Conservation (phyloP, 2,329 filamentous ascomycete genomes). For the Biscogniauxia marginata region DNA sequence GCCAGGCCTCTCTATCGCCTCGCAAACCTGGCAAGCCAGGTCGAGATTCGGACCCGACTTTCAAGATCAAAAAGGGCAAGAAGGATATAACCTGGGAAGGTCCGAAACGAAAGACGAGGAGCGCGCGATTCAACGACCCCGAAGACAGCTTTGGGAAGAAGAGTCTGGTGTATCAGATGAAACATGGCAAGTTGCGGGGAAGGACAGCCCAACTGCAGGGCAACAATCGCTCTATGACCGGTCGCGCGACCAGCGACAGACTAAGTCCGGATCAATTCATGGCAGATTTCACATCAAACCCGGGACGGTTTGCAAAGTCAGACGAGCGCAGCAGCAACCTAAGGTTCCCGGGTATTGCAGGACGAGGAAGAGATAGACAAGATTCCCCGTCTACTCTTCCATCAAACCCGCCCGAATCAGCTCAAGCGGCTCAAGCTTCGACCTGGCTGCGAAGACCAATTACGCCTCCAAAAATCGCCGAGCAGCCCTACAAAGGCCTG, state of each 20-base stretch:
- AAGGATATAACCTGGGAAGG: conserved; percentile 49
- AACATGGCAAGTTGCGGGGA: conserved; percentile 42
- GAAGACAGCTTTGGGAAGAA: conserved; percentile 50
- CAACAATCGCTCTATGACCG: not conserved
- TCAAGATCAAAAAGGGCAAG: conserved; percentile 46
- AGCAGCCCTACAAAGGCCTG: too few species aligned
- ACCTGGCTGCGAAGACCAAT: too few species aligned
- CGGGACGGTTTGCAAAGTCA: not conserved
- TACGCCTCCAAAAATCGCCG: too few species aligned
- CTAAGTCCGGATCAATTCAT: not conserved
- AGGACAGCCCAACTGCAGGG: conserved; percentile 20
- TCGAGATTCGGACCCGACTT: conserved; percentile 26
- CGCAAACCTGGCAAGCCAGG: conserved; percentile 23
- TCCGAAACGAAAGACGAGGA: conserved; percentile 44
- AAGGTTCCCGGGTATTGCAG: too few species aligned
- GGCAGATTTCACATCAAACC: conserved; percentile 7
- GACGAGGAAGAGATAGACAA: not conserved
- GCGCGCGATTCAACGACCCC: conserved; percentile 52
- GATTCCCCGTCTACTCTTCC: too few species aligned
- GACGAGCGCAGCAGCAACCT: not conserved
- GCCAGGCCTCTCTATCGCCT: conserved; percentile 22
- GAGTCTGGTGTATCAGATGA: conserved; percentile 55
- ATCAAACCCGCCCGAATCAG: too few species aligned
- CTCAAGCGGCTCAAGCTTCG: too few species aligned
- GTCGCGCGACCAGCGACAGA: too few species aligned